Base-by-base conservation (phyloP, 106 monocot genomes). In the Ottelia alismoides region DNA sequence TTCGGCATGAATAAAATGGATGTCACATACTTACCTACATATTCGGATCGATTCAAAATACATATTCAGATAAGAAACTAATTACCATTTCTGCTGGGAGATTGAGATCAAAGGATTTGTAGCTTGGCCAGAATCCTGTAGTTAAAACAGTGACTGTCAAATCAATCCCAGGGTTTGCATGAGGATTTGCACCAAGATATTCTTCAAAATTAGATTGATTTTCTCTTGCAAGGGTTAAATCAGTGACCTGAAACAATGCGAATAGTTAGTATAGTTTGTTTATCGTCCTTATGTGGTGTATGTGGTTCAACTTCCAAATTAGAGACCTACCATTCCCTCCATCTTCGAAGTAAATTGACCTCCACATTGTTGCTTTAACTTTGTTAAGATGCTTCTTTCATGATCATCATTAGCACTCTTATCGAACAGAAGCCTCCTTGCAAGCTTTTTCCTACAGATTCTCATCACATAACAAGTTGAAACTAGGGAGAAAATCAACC, bases 91-190 rank as follows among this genome's bases (percentile, higher is more conserved):
- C 93, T 18, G 62, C 67, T 65, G 88, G 93, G 66, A 94, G 93
- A 62, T 80, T 94, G 60, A 94, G 78, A 49, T 94, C 88, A 69
- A 78, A 81, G 11, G 88, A 81, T 64, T 88, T 88, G 46, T 94
- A 94, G 55, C 80, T 88, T 40, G 93, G 93, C 93, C 93, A 94
- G 63, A 94, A 94, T 59, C 93, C 96, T 56, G 96, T 96, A 45
- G 88, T 96, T n/a, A 96, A 58, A 26, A 96, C 89, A 54, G 81
- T 96, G 25, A 89, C 96, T 2, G 89, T 82, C 31, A 96, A 65
- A 55, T 89, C 94, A 70, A 94, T 78, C 60, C 88, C 94, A 31
- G 94, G 88, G 74, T 67, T 70, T 54, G 70, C 78, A 30, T 80
- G 74, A 24, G 74, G 31, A 45, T 75, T 83, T 22, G 23, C 61